These are phyloP conservation scores for Vitellaria paradoxa DNA, from an alignment of 179 eudicot genomes.

Conservation along the genomic window DNA sequence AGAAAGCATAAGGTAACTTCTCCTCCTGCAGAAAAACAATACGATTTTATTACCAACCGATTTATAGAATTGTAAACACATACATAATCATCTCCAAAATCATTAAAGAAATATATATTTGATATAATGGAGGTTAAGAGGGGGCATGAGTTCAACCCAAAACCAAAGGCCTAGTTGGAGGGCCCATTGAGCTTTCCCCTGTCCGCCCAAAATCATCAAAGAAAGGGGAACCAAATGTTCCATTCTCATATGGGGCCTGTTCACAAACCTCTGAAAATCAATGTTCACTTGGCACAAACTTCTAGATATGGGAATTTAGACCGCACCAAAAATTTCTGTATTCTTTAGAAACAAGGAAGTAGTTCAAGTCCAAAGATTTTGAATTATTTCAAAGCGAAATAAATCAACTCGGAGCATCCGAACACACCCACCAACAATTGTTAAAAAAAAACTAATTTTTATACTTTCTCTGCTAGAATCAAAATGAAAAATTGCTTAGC, in stretches of 20 bases:
- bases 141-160: too few species aligned
- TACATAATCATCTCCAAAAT: not conserved
- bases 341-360: too few species aligned
- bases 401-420: too few species aligned
- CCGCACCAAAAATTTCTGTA: too few species aligned
- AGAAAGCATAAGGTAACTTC: slow-evolving; percentile 86
- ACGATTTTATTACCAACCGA: not conserved
- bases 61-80: not conserved
- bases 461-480: not conserved
- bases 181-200: too few species aligned
- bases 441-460: not conserved
- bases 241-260: not conserved
- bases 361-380: too few species aligned
- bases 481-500: not conserved
- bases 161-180: too few species aligned
- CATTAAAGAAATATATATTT: too few species aligned
- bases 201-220: too few species aligned
- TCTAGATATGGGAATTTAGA: not conserved
- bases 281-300: not conserved
- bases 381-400: too few species aligned
- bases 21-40: slow-evolving; percentile 64
- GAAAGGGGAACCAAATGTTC: not conserved
- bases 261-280: not conserved
- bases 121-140: too few species aligned
- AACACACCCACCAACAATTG: too few species aligned